These are phyloP conservation scores for Moniliophthora roreri DNA, from an alignment of 1,284 basidiomycete genomes.

Conservation along the genomic window DNA sequence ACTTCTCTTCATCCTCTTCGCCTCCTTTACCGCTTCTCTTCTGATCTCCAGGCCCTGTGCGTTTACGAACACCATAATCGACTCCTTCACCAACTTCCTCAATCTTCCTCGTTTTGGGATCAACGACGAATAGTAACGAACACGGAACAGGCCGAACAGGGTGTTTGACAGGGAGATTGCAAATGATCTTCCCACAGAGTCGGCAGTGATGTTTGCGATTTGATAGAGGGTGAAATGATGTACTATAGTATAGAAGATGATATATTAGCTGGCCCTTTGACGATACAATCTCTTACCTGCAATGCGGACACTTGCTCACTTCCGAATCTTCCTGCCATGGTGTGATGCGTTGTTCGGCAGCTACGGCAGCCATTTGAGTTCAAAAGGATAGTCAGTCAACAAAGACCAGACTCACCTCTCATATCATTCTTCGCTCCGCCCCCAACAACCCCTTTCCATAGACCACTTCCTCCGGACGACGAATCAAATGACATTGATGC, in stretches of 20 bases:
- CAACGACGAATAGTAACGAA: constrained; percentile 79
- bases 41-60: constrained; percentile 29
- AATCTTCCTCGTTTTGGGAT: constrained; percentile 70
- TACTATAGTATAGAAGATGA: constrained; percentile 35
- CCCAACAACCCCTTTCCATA: constrained; percentile 58
- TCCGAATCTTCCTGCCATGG: constrained; percentile 90
- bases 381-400: constrained; percentile 7
- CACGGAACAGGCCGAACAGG: constrained; percentile 71
- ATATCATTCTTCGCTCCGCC: constrained; percentile 49
- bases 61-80: constrained; percentile 74
- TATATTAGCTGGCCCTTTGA: not conserved
- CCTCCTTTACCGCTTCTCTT: constrained; percentile 31
- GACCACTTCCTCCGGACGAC: too few relatives aligned
- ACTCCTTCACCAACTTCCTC: constrained; percentile 88
- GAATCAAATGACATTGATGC: constrained; percentile 42
- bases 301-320: constrained; percentile 82
- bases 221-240: constrained; percentile 85
- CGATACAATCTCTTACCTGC: constrained; percentile 69
- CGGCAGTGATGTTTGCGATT: constrained; percentile 98
- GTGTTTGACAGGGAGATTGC: constrained; percentile 81
- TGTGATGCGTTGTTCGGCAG: constrained; percentile 88
- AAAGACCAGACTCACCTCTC: constrained; percentile 44
- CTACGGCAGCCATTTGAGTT: constrained; percentile 35
- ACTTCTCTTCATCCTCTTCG: constrained; percentile 69
- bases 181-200: constrained; percentile 90